phyloP scores from a whole-genome alignment of 2,329 filamentous ascomycete genomes.

The Pseudogymnoascus sp. region DNA sequence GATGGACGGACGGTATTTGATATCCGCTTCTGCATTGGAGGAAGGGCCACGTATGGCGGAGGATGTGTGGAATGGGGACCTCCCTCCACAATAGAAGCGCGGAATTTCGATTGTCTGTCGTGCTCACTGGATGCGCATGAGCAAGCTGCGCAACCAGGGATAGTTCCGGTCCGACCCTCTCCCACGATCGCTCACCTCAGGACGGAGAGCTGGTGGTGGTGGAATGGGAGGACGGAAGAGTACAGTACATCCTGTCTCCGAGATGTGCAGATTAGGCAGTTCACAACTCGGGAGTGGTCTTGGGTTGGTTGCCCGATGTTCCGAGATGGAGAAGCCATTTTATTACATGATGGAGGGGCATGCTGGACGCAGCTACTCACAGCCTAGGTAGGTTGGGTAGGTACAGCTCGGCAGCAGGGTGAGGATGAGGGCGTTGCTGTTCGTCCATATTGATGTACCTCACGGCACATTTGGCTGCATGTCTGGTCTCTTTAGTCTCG shows the following conservation, averaged over 20 bases:
- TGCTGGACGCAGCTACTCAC: not conserved
- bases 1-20: not conserved
- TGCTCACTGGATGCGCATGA: not conserved
- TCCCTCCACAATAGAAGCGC: slow-evolving; percentile 5
- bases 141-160: slow-evolving; percentile 3
- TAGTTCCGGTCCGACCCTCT: not conserved
- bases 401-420: not conserved
- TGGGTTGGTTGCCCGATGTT: not conserved
- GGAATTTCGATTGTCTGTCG: not conserved
- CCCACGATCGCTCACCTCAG: not conserved
- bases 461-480: not conserved
- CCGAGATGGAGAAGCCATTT: not conserved
- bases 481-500: not conserved
- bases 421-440: not conserved
- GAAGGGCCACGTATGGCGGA: slow-evolving; percentile 1
- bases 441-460: not conserved
- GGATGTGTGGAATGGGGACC: not conserved
- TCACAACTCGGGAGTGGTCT: not conserved
- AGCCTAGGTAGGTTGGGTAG: not conserved
- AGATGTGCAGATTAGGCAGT: slow-evolving; percentile 3
- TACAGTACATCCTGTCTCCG: not conserved
- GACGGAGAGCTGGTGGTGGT: not conserved
- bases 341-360: not conserved
- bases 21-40: not conserved
- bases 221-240: not conserved